Conservation (phyloP, 1,139 yeast species). For the Ogataea hybrid region DNA sequence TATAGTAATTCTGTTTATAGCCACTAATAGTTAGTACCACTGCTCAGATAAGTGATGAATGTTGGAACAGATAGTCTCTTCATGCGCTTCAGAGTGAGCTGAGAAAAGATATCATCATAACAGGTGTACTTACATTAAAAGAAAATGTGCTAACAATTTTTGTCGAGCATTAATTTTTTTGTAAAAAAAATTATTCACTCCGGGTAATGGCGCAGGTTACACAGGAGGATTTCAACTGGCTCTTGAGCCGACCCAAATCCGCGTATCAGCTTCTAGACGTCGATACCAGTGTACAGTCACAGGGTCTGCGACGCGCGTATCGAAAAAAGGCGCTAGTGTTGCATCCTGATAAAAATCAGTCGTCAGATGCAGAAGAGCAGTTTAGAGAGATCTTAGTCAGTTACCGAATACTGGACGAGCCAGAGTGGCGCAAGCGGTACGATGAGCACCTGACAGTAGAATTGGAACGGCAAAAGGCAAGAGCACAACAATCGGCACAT, state of each 20-base stretch:
- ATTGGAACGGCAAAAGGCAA: constrained; percentile 7
- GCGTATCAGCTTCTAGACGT: constrained; percentile 26
- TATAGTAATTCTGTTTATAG: neutral
- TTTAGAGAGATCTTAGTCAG: constrained; percentile 42
- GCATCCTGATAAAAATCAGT: constrained; percentile 49
- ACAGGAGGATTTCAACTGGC: constrained; percentile 27
- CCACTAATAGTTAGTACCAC: constrained; percentile 10
- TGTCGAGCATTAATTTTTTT: constrained; percentile 1
- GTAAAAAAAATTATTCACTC: constrained; percentile 4
- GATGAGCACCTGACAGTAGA: constrained; percentile 32
- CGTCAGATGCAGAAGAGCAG: constrained; percentile 33
- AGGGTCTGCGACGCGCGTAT: constrained; percentile 23
- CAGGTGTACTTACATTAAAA: constrained; percentile 9
- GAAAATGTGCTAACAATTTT: constrained; percentile 1
- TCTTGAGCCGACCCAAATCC: constrained; percentile 15
- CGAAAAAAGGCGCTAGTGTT: constrained; percentile 28
- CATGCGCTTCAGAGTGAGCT: constrained; percentile 36
- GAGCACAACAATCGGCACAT: constrained; percentile 30
- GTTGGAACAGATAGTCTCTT: constrained; percentile 34
- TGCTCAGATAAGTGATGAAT: constrained; percentile 34
- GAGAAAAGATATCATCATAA: constrained; percentile 36
- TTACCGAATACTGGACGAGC: constrained; percentile 41
- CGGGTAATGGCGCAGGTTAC: constrained; percentile 9
- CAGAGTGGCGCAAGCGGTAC: constrained; percentile 35
- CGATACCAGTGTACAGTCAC: neutral